Conservation (phyloP, 1,284 basidiomycete genomes). For the Fomitopsis pinicola region DNA sequence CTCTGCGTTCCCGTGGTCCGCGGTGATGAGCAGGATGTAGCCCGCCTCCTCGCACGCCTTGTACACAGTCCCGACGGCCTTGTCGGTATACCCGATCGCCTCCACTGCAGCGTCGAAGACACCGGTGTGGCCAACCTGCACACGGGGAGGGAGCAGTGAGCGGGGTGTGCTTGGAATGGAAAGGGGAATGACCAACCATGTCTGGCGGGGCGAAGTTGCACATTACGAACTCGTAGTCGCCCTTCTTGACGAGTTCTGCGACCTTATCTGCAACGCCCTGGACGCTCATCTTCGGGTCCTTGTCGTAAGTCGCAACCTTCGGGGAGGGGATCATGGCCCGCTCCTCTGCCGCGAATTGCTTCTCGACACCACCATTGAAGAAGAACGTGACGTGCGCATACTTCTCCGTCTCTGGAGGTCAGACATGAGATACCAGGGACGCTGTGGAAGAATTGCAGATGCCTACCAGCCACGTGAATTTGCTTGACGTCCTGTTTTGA, state of each 20-base stretch:
- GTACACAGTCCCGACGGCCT: slow-evolving; percentile 82
- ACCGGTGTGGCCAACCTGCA: slow-evolving; percentile 83
- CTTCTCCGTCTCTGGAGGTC: slow-evolving; percentile 77
- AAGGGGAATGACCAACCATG: slow-evolving; percentile 56
- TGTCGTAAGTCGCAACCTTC: slow-evolving; percentile 87
- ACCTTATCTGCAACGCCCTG: slow-evolving; percentile 86
- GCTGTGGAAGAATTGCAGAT: background rate
- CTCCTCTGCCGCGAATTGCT: slow-evolving; percentile 81
- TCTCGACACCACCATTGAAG: slow-evolving; percentile 93
- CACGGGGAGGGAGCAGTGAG: background rate
- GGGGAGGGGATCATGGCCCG: slow-evolving; percentile 87
- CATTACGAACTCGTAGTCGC: slow-evolving; percentile 85
- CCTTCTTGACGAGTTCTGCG: slow-evolving; percentile 70
- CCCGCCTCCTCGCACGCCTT: slow-evolving; percentile 81
- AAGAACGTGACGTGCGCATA: slow-evolving; percentile 96
- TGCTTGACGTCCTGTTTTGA: slow-evolving; percentile 75
- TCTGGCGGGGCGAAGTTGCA: slow-evolving; percentile 95
- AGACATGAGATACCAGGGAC: background rate
- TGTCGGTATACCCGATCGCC: slow-evolving; percentile 81
- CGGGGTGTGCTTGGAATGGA: background rate
- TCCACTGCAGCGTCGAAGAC: slow-evolving; percentile 84
- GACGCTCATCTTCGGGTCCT: slow-evolving; percentile 83
- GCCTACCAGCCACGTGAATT: slow-evolving; percentile 76
- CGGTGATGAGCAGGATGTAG: slow-evolving; percentile 81
- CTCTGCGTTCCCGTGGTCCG: slow-evolving; percentile 92